Evolutionary conservation across 2,329 filamentous ascomycete genomes (phyloP).

Genomic region (Xylariaceae sp.): DNA sequence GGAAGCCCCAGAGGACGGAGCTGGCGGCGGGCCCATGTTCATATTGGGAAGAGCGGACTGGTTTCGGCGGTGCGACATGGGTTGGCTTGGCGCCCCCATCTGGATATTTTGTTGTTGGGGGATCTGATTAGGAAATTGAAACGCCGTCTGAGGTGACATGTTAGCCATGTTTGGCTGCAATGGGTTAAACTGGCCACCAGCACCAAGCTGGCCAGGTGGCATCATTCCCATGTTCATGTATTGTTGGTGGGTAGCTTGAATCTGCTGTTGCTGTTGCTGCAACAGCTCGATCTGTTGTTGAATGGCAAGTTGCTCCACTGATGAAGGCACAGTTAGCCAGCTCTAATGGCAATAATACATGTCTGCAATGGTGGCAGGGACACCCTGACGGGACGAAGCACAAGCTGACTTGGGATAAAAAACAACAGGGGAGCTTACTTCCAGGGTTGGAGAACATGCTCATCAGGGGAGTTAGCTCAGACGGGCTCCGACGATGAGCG

Average conservation of each 20-base stretch:
- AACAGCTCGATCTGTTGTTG: conserved; percentile 98
- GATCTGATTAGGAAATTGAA: conserved; percentile 86
- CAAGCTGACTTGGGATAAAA: background rate
- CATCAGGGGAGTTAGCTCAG: conserved; percentile 96
- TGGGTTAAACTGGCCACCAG: conserved; percentile 74
- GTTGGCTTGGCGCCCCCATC: conserved; percentile 78
- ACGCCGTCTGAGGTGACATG: conserved; percentile 78
- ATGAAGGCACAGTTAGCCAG: conserved; percentile 27
- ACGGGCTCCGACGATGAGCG: conserved; percentile 94
- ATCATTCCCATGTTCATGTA: conserved; percentile 98
- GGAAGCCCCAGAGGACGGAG: conserved; percentile 88
- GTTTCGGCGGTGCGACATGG: conserved; percentile 91
- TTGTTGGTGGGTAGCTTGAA: conserved; percentile 94
- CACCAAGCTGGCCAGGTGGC: conserved; percentile 80
- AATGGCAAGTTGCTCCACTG: conserved; percentile 96
- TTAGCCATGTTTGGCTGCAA: conserved; percentile 81
- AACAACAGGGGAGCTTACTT: conserved; percentile 56
- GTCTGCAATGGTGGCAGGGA: conserved; percentile 8
- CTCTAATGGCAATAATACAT: no score
- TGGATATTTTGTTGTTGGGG: conserved; percentile 70
- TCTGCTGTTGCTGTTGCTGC: conserved; percentile 97
- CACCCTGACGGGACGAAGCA: conserved; percentile 19
- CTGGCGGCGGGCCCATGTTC: conserved; percentile 85
- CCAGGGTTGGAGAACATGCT: conserved; percentile 78
- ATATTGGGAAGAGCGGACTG: conserved; percentile 95